These are phyloP conservation scores for Parafenestella ontariensis DNA, from an alignment of 2,329 filamentous ascomycete genomes.

Conservation along the genomic window DNA sequence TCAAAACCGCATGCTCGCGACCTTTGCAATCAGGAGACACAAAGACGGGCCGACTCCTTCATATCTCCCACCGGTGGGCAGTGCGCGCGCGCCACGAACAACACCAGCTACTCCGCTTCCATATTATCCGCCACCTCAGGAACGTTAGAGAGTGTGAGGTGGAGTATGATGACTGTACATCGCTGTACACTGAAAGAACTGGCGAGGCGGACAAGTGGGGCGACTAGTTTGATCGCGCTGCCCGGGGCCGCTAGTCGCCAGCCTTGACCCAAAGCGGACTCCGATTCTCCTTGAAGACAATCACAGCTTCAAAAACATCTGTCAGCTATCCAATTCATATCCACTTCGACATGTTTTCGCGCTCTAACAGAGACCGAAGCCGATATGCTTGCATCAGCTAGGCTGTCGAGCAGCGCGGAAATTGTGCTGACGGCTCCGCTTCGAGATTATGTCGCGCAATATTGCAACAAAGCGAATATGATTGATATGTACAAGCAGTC, in stretches of 20 bases:
- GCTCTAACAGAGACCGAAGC: not conserved
- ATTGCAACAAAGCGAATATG: not conserved
- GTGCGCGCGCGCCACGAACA: too few species aligned
- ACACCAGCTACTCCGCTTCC: too few species aligned
- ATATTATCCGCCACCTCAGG: too few species aligned
- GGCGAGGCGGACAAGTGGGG: too few species aligned
- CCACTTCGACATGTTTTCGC: not conserved
- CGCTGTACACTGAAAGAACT: too few species aligned
- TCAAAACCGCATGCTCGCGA: not conserved
- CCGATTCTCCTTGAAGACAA: not conserved
- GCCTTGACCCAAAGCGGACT: not conserved
- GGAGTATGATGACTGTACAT: too few species aligned
- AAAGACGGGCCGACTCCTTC: not conserved
- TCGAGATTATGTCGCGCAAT: not conserved
- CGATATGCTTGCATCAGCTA: not conserved
- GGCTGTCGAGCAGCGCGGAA: not conserved
- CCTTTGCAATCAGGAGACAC: not conserved
- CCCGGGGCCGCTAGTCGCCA: too few species aligned
- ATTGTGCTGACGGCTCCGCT: not conserved
- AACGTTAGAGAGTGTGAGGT: too few species aligned
- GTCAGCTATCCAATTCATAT: not conserved
- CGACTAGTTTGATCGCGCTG: too few species aligned
- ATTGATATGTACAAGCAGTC: not conserved
- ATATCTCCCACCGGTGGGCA: too few species aligned
- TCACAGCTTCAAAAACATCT: not conserved